phyloP scores from a whole-genome alignment of 176 grass and related monocot genomes.

The Eragrostis nindensis region DNA sequence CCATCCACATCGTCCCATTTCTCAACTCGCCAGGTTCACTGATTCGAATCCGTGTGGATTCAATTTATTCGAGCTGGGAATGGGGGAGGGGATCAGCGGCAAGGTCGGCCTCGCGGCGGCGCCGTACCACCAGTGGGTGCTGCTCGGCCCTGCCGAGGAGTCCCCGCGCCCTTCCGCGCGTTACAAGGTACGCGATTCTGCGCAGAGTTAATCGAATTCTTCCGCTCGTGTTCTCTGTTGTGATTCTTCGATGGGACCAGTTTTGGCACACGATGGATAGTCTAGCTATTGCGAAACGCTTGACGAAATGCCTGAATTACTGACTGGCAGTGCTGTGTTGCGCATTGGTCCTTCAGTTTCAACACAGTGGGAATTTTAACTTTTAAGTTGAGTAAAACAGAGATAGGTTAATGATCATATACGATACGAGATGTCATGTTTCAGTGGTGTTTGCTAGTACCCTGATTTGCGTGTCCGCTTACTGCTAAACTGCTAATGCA shows the following conservation, averaged over 20 bases:
- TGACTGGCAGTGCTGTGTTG: neutral
- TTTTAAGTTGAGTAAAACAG: neutral
- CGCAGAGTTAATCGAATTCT: neutral
- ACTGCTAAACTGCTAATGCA: neutral
- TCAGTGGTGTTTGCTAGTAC: neutral
- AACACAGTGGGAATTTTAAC: neutral
- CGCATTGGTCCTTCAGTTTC: neutral
- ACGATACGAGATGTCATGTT: neutral
- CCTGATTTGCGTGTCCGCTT: neutral
- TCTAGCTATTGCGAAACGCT: neutral
- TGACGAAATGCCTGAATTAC: neutral
- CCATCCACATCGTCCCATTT: neutral
- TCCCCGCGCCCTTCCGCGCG: conserved; percentile 48
- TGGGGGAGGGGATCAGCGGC: conserved; percentile 43
- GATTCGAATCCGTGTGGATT: neutral
- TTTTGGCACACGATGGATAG: neutral
- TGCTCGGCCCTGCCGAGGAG: conserved; percentile 28
- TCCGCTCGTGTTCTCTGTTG: no score
- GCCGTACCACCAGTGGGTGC: conserved; percentile 53
- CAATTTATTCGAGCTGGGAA: conserved; percentile 2
- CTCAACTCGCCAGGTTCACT: neutral
- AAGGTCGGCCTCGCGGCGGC: conserved; percentile 43
- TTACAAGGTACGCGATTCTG: conserved; percentile 41
- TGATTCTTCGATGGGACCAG: neutral
- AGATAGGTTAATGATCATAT: neutral